Evolutionary conservation across 345 rosid species (phyloP), one percentile per base, ranked within the genome.

Genomic region (Rhodamnia argentea): DNA sequence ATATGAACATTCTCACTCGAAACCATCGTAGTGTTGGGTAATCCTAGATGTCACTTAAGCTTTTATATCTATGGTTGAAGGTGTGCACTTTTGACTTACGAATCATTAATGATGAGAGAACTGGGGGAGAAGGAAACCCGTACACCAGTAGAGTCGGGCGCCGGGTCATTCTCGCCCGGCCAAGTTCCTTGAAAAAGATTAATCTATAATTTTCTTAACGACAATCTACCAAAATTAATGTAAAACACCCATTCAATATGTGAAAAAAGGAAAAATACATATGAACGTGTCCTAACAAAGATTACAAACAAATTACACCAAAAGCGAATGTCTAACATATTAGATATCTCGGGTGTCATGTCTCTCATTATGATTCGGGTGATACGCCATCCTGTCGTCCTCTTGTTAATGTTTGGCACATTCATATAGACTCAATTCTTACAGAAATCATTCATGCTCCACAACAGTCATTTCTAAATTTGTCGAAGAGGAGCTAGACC

Each of bases 171-270:
- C 27, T 2, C 27, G 37, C 51, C 52, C 52, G 11, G 10, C 20
- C 27, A 14, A 27, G 40, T 27, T 7, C 27, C n/a, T 60, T 27
- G n/a, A n/a, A n/a, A n/a, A n/a, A n/a, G n/a, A n/a, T n/a, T n/a
- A n/a, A n/a, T n/a, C n/a, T n/a, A n/a, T n/a, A n/a, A 12, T 60
- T 59, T n/a, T 60, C 37, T 60, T 13, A 0, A 60, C 0, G 3
- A 60, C 10, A 10, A 26, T 58, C 26, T 15, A 58, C 26, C 0
- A 58, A 26, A 58, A 1, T 2, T 26, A 58, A 26, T 26, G 3
- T 0, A 26, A 58, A 26, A 12, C 12, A 26, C 0, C 27, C 74
- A 1, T 0, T 14, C 13, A 2, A 60, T 29, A 1, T 60, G 27
- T 13, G 53, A 52, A 60, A 13, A 40, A 16, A 0, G 5, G 26